Evolutionary conservation across 768 basidiomycete species (phyloP), one percentile per base, ranked within the genome.

Genomic region (Dioszegia aurantiaca): DNA sequence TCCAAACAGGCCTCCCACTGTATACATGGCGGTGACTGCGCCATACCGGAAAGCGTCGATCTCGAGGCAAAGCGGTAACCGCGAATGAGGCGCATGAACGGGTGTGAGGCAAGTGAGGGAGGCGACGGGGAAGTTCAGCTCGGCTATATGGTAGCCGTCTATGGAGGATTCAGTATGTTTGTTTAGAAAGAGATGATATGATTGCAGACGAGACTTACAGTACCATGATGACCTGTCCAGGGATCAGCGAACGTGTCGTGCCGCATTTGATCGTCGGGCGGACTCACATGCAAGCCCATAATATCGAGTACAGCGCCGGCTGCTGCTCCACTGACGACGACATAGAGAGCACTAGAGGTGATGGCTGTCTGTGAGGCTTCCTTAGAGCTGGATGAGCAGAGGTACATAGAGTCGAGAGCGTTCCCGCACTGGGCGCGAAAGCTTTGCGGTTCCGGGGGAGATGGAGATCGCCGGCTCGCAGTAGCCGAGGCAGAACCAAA

Each of bases 91-190:
- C 30, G 65, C 59, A 43, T 65, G 28, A 44, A 73, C 65, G 6
- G 68, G 61, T 30, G 74, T 62, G 49, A 82, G 81, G 78, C 90
- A 94, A 2, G 87, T 89, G 56, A 92, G 72, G 41, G 86, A 72
- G 4, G 82, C 82, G 70, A 89, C 85, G 24, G 93, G 85, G 73
- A 92, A 90, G 74, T 97, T 97, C 59, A 97, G 82, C 16, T 86
- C 86, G 1, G 90, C 88, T 40, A 91, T 89, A 75, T 94, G 90
- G 76, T 88, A 95, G n/a, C 91, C 92, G 78, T 89, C 69, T 71
- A 43, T 63, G 24, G 55, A 31, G 3, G 24, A 17, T 31, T 26
- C 41, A 21, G 21, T 16, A n/a, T n/a, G n/a, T n/a, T n/a, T n/a
- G n/a, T n/a, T n/a, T 3, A 19, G 41, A n/a, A 0, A 1, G 1